A percentile compares a stretch with the other conserved stretches of the same genome.
Evolutionary conservation across 352 stramenopile species (phyloP).

Genomic region (Phytophthora ramorum): DNA sequence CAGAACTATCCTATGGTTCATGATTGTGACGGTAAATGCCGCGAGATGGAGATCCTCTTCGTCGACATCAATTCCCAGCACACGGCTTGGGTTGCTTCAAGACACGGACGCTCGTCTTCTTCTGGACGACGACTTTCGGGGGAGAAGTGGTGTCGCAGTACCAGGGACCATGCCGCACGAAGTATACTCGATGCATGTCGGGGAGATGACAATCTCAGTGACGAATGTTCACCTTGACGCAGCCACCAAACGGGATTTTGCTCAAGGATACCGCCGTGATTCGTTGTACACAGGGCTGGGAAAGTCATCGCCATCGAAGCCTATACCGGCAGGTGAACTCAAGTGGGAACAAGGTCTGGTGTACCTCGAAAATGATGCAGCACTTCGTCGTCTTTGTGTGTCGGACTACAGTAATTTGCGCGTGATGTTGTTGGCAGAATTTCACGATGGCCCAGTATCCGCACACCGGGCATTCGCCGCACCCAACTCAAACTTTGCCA

Average conservation of each 20-base stretch:
- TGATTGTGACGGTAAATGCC: background rate
- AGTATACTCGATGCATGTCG: background rate
- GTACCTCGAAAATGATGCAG: background rate
- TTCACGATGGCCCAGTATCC: background rate
- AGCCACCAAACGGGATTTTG: background rate
- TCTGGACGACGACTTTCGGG: background rate
- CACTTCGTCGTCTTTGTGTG: background rate
- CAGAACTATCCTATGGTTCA: background rate
- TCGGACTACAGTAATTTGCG: background rate
- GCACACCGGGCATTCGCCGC: slow-evolving; percentile 2
- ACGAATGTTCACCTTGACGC: background rate
- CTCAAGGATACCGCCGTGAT: background rate
- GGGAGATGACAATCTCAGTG: background rate
- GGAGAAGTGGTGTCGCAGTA: background rate
- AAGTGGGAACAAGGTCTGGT: background rate
- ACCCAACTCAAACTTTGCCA: slow-evolving; percentile 3
- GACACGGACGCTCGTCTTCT: too few species aligned
- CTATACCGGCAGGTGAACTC: background rate
- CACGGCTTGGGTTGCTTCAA: too few species aligned
- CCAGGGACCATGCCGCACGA: background rate
- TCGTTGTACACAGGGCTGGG: background rate
- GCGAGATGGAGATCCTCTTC: too few species aligned
- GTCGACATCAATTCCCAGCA: too few species aligned
- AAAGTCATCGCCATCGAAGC: background rate
- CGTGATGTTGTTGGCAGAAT: background rate